Evolutionary conservation across 2,329 filamentous ascomycete species (phyloP).

Genomic region (Orbilia brochopaga): DNA sequence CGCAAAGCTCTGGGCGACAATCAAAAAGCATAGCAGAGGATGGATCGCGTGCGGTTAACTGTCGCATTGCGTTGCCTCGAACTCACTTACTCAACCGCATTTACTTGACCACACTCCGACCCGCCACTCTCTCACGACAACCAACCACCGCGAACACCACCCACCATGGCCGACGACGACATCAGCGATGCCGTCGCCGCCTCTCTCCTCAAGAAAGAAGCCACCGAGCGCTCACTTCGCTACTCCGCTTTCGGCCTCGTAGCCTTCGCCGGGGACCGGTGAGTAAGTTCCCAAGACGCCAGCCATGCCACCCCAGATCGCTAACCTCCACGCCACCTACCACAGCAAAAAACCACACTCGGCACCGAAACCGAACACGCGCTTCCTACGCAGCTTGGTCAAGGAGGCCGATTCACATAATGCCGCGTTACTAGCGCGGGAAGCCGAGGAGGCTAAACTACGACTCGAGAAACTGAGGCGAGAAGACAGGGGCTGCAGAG

Average conservation of each 20-base stretch:
- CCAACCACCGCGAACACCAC: not conserved
- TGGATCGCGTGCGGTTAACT: too few species aligned
- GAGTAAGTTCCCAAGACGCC: constrained; percentile 52
- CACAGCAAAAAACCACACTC: constrained; percentile 59
- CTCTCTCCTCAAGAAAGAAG: constrained; percentile 78
- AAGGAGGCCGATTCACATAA: constrained; percentile 89
- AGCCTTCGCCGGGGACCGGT: constrained; percentile 68
- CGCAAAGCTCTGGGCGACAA: too few species aligned
- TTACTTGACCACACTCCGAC: too few species aligned
- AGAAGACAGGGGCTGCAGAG: constrained; percentile 58
- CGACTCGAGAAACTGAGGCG: constrained; percentile 69
- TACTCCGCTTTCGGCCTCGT: constrained; percentile 77
- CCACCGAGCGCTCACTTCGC: constrained; percentile 72
- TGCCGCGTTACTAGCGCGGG: constrained; percentile 80
- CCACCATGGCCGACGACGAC: constrained; percentile 24
- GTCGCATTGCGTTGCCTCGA: too few species aligned
- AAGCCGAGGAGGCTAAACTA: constrained; percentile 76
- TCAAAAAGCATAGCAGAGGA: too few species aligned
- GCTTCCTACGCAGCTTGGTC: constrained; percentile 86
- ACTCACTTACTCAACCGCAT: too few species aligned
- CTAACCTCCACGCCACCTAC: constrained; percentile 2
- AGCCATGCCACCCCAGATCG: not conserved
- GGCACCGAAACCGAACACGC: constrained; percentile 85
- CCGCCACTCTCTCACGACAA: too few species aligned
- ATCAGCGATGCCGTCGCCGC: constrained; percentile 80